Evolutionary conservation across 306 rosid genomes (phyloP), one percentile per base, ranked within the genome.

Genomic region (Sphenostylis stenocarpa): DNA sequence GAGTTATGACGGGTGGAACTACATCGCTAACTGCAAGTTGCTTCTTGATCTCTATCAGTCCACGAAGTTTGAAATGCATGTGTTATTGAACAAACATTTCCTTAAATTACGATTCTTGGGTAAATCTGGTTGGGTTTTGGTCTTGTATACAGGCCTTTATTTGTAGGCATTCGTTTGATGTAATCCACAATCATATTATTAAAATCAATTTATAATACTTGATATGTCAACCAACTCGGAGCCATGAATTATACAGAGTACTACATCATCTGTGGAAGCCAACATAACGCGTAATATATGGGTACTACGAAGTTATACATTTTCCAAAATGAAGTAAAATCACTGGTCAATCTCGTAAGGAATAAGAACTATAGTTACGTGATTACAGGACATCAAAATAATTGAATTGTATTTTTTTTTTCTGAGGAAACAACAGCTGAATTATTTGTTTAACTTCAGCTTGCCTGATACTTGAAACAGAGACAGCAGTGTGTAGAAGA

Each of bases 121-220:
- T 70, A 64, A 52, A 41, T 33, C 34, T 49, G 11, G 51, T 41
- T 70, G 44, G 52, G 60, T 75, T 55, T 75, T 72, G 84, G 43
- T 45, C 69, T 65, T 57, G 76, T 71, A 52, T 70, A 60, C 81
- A 23, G 12, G 60, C 55, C 68, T 73, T 67, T 20, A 36, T 24
- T 77, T 83, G 62, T 78, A 67, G 76, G 65, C 56, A 74, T 74
- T 66, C 6, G 6, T 10, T 56, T 45, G 29, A 45, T 74, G 70
- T 6, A 19, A 15, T 21, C 44, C 39, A 48, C 44, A 21, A 33
- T 68, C 20, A 20, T 34, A 62, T 23, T 38, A 28, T 69, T 47
- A 28, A 66, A 20, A 53, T 49, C 33, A 16, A n/a, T 28, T 67
- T 7, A 39, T 53, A 39, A 51, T 28, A 55, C 29, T 68, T 68